Conservation (phyloP, 805 yeast species). For the Ogataea saltuana region DNA sequence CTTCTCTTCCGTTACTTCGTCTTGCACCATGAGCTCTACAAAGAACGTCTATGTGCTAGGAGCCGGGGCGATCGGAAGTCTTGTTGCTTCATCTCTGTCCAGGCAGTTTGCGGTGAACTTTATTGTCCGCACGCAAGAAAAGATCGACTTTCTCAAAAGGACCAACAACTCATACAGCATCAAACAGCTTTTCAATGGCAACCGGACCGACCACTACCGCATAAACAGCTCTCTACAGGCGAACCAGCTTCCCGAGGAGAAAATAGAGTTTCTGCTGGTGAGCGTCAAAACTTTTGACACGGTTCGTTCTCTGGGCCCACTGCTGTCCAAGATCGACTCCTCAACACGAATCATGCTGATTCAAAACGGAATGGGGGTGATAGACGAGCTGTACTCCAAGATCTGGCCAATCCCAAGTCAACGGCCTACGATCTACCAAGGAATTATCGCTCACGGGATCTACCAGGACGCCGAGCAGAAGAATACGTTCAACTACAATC, state of each 20-base stretch:
- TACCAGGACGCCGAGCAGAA: constrained; percentile 40
- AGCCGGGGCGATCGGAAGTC: constrained; percentile 39
- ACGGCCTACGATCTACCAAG: constrained; percentile 67
- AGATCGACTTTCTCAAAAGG: constrained; percentile 22
- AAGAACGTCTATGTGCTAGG: constrained; percentile 33
- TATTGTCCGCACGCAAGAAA: constrained; percentile 29
- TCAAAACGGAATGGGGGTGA: constrained; percentile 86
- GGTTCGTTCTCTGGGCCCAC: constrained; percentile 56
- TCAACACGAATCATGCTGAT: constrained; percentile 61
- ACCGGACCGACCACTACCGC: constrained; percentile 12
- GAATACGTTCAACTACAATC: constrained; percentile 48
- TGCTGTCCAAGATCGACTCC: constrained; percentile 47
- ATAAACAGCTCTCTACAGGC: constrained; percentile 21
- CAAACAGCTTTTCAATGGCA: constrained; percentile 28
- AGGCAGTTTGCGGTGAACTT: constrained; percentile 25
- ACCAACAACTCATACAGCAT: constrained; percentile 24
- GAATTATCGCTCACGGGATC: constrained; percentile 84
- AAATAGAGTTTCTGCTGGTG: constrained; percentile 49
- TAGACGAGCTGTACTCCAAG: constrained; percentile 48
- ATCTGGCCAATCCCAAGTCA: constrained; percentile 51
- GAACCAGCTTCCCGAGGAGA: constrained; percentile 22
- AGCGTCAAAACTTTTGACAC: constrained; percentile 84
- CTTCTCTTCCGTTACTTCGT: too few relatives aligned
- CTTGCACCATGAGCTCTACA: constrained; percentile 1
- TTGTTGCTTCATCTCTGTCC: constrained; percentile 30